A percentile compares a stretch with the other conserved stretches of the same genome.
Evolutionary conservation across 805 yeast genomes (phyloP).

Genomic region (Ogataea thermomethanolica): DNA sequence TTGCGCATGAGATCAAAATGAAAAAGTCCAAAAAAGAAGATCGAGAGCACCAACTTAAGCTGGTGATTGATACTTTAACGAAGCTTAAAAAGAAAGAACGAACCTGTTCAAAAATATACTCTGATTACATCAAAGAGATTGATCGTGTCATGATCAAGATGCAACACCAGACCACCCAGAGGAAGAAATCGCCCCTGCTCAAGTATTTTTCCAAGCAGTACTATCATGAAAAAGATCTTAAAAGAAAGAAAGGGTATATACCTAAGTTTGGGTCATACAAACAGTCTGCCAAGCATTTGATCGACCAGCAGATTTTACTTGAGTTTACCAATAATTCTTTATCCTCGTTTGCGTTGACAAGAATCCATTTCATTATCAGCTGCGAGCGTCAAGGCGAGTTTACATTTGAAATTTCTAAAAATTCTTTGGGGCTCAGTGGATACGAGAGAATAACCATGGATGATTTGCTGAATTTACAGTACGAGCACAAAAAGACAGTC

Average conservation of each 20-base stretch:
- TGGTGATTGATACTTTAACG: conserved; percentile 40
- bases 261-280: conserved; percentile 77
- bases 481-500: conserved; percentile 55
- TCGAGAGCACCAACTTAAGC: conserved; percentile 39
- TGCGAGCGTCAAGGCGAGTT: conserved; percentile 73
- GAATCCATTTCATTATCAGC: conserved; percentile 69
- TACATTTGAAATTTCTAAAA: conserved; percentile 67
- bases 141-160: conserved; percentile 41
- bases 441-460: conserved; percentile 59
- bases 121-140: conserved; percentile 46
- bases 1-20: conserved; percentile 70
- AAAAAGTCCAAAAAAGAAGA: conserved; percentile 42
- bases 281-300: conserved; percentile 69
- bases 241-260: conserved; percentile 59
- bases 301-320: conserved; percentile 66
- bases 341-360: conserved; percentile 49
- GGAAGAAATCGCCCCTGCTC: conserved; percentile 35
- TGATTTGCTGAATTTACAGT: conserved; percentile 68
- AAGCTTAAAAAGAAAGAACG: conserved; percentile 45
- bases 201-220: conserved; percentile 67
- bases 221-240: conserved; percentile 68
- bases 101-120: conserved; percentile 41
- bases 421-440: conserved; percentile 35
- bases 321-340: conserved; percentile 38
- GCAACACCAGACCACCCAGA: conserved; percentile 44